Evolutionary conservation across 2,329 filamentous ascomycete genomes (phyloP), one percentile per base, ranked within the genome.

Genomic region (Pleurostoma richardsiae): DNA sequence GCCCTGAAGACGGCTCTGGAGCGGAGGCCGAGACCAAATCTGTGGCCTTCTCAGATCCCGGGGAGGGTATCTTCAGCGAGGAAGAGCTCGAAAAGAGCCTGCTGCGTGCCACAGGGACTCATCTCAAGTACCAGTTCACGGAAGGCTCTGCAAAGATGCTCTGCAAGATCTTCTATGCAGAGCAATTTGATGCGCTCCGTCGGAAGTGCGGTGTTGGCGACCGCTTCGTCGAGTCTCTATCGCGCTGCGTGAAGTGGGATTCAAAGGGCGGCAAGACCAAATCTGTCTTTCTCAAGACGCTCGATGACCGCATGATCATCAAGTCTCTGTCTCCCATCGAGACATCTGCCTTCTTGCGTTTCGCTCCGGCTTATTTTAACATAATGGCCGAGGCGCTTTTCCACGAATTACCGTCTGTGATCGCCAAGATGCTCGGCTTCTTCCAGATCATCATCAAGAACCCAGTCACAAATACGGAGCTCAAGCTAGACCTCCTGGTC

Each of bases 381-480:
- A 95, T 99, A 63, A 97, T 97, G 85, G 90, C 90, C 10, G 89
- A 97, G 62, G 91, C 90, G 5, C 76, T 99, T 11, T 99, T 99
- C 71, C 91, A 96, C 59, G 91, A 92, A 56, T 76, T 99, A 3
- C 94, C 94, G 1, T 95, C 90, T 1, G 94, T 96, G 39, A 99
- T 99, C 59, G 94, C 94, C 30, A 99, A 99, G 71, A 99, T 99
- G 94, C 82, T 99, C 45, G 94, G 94, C 0, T 95, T 99, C 64
- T 99, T 96, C 70, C 92, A 97, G 58, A 87, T 99, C 42, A 87
- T 92, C 54, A 96, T 99, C 70, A 96, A 95, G 70, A 97, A 97
- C 57, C 89, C 94, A 0, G 76, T 81, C 19, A 96, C 91, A 0
- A 91, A 90, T 43, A 88, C 88, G 0, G 94, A 99, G 62, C 92